Base-by-base conservation (phyloP, 1,139 yeast species). In the Arxiozyma telluris region DNA sequence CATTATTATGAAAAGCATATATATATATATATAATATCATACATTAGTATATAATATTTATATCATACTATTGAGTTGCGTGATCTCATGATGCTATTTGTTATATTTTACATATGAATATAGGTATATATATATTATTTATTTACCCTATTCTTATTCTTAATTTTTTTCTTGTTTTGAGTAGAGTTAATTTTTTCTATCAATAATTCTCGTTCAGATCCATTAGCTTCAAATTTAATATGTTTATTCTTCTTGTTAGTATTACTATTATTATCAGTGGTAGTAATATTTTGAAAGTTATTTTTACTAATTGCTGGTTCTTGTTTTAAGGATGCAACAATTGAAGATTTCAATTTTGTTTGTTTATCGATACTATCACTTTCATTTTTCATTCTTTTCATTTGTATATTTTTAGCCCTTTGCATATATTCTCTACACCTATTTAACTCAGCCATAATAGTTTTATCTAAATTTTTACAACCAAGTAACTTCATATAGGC, bases 391-490 rank as follows among this genome's bases (percentile, higher is more conserved):
- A 44, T 44, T 41, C 21, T 22, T 25, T 48, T 50, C 12, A 6
- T 39, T 18, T 50, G 41, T 9, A 55, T 22, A 3, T 71, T 73
- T 58, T 83, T 80, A 48, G 81, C 77, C 64, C 83, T 76, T 45
- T 76, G 77, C 84, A 88, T 84, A 62, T 84, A 84, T 18, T 76
- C 68, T 67, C 85, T 86, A 45, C 90, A 84, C 58, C 95, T 75
- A 23, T 75, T 76, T 52, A 90, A 74, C 66, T 90, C 96, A 27
- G 75, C 73, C 83, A 83, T 80, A 6, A 89, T 78, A 6, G 47
- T 23, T 0, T 85, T 82, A 58, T 56, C 45, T 54, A 64, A 50
- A 41, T 66, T 66, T 44, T 63, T 63, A n/a, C 57, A 58, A 27
- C 59, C 57, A 22, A 60, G 53, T 12, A 68, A 53, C 54, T 68